Percentiles rank a stretch among this genome's conserved stretches.
phyloP scores from a whole-genome alignment of 192 early-diverging fungal genomes.

The Jimgerdemannia lactiflua region DNA sequence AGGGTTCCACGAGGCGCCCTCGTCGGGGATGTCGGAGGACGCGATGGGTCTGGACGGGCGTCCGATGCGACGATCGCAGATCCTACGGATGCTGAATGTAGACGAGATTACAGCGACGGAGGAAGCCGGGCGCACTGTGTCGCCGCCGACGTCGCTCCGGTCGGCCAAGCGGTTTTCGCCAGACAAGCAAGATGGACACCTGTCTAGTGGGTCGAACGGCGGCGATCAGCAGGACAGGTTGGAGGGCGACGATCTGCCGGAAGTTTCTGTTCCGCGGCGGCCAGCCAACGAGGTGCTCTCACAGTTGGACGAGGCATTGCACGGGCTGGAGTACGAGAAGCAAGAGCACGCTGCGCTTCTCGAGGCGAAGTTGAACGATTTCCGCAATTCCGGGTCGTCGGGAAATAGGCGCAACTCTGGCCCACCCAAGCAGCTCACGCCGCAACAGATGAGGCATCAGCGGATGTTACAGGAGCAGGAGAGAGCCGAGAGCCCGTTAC shows the following conservation, averaged over 20 bases:
- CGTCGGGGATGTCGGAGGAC: background rate
- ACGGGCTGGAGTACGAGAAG: background rate
- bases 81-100: background rate
- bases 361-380: background rate
- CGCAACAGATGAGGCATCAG: background rate
- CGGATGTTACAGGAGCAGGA: slow-evolving; percentile 1
- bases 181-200: background rate
- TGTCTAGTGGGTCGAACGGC: background rate
- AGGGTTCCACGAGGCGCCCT: background rate
- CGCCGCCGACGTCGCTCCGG: background rate
- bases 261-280: background rate
- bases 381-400: background rate
- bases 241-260: background rate
- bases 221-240: background rate
- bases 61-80: background rate
- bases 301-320: background rate
- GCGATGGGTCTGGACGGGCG: background rate
- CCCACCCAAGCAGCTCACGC: background rate
- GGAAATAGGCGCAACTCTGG: background rate
- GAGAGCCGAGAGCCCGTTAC: background rate
- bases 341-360: background rate
- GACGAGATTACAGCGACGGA: background rate
- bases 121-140: background rate
- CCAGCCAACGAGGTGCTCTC: background rate
- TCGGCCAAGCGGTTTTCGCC: background rate